Conservation (phyloP, 2,329 filamentous ascomycete species). For the Allantophomopsis cytisporea region DNA sequence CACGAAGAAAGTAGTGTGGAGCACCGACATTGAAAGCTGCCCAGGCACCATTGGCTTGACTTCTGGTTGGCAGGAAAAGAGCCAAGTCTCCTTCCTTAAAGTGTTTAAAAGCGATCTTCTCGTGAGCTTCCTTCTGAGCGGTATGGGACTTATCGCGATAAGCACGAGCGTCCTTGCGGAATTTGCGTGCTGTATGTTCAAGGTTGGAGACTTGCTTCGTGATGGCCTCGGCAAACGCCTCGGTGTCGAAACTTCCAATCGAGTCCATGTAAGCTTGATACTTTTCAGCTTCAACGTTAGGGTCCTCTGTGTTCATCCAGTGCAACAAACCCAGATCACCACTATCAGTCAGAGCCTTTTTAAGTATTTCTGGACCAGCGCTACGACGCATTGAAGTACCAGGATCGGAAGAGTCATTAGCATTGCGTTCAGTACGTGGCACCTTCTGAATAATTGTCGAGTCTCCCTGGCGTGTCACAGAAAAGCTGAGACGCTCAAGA, state of each 20-base stretch:
- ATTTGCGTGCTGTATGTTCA: constrained; percentile 85
- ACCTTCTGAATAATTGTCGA: constrained; percentile 64
- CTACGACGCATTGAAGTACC: constrained; percentile 34
- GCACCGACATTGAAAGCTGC: constrained; percentile 97
- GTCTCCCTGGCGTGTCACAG: constrained; percentile 59
- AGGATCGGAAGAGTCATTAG: constrained; percentile 43
- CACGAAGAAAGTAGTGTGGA: constrained; percentile 90
- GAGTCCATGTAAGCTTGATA: constrained; percentile 64
- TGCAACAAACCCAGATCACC: constrained; percentile 62
- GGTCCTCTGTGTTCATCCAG: constrained; percentile 64
- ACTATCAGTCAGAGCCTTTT: constrained; percentile 42
- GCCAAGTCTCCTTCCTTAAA: constrained; percentile 97
- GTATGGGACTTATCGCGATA: constrained; percentile 80
- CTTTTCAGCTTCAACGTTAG: constrained; percentile 53
- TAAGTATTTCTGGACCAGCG: constrained; percentile 33
- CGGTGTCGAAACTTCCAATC: constrained; percentile 68
- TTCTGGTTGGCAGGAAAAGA: constrained; percentile 84
- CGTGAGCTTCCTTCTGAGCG: constrained; percentile 72
- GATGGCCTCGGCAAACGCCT: constrained; percentile 72
- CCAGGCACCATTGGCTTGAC: constrained; percentile 91
- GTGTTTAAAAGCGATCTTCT: constrained; percentile 89
- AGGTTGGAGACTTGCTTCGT: constrained; percentile 86
- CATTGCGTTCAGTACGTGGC: constrained; percentile 45
- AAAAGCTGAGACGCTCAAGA: constrained; percentile 77
- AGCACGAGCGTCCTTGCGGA: constrained; percentile 74